Evolutionary conservation across 257 asterid species (phyloP).

Genomic region (Agastache rugosa): DNA sequence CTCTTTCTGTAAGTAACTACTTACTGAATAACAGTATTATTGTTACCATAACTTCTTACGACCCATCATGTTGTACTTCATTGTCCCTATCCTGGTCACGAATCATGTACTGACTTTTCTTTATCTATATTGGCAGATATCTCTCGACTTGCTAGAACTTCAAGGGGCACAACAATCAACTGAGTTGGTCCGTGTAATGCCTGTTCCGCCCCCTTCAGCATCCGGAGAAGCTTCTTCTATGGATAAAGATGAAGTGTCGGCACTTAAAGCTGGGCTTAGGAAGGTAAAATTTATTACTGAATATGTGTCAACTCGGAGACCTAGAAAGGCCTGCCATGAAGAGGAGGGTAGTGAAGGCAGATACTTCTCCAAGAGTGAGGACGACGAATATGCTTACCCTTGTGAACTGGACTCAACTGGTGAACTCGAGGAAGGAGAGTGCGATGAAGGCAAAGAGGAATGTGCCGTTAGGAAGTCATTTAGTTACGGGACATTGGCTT

Average conservation of each 20-base stretch:
- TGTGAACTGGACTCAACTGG: constrained; percentile 73
- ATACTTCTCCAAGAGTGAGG: constrained; percentile 79
- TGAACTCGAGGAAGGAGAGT: constrained; percentile 73
- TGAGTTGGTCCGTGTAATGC: constrained; percentile 50
- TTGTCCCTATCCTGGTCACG: neutral
- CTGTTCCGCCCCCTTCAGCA: constrained; percentile 52
- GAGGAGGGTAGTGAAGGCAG: constrained; percentile 81
- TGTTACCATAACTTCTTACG: neutral
- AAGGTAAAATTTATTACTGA: constrained; percentile 82
- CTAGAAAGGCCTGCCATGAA: constrained; percentile 78
- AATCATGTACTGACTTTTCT: neutral
- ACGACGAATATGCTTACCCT: constrained; percentile 78
- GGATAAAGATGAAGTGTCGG: constrained; percentile 90
- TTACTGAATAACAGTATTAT: neutral
- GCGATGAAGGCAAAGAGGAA: constrained; percentile 65
- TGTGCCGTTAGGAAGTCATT: constrained; percentile 73
- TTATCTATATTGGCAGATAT: constrained; percentile 58
- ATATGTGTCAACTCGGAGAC: constrained; percentile 72
- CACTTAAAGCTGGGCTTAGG: constrained; percentile 84
- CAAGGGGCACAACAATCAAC: constrained; percentile 56
- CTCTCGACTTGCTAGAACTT: constrained; percentile 65
- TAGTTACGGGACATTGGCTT: constrained; percentile 86
- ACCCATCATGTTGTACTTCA: neutral
- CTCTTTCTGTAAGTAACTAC: constrained; percentile 60
- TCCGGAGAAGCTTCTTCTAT: constrained; percentile 53